Evolutionary conservation across 202 grass and related monocot genomes (phyloP).

Genomic region (Eragrostis tef): DNA sequence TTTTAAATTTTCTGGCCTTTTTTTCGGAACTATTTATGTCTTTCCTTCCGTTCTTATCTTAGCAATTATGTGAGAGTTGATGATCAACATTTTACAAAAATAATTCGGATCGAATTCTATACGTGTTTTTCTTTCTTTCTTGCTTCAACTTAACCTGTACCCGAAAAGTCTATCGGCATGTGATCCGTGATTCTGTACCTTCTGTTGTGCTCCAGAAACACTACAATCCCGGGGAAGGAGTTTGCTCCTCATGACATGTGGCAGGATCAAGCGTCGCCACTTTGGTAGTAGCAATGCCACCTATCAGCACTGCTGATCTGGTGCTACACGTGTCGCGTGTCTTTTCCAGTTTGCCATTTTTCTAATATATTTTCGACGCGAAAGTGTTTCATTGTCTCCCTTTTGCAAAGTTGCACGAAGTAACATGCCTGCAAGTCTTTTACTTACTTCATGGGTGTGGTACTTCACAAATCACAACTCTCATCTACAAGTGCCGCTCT

Average conservation of each 20-base stretch:
- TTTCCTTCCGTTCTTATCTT: neutral
- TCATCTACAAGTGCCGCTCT: too few species aligned
- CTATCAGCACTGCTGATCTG: neutral
- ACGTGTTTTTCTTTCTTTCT: too few species aligned
- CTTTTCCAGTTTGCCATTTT: too few species aligned
- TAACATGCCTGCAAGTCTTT: too few species aligned
- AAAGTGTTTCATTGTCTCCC: too few species aligned
- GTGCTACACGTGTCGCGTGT: constrained; percentile 3
- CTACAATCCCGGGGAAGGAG: neutral
- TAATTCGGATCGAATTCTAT: neutral
- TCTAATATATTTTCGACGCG: too few species aligned
- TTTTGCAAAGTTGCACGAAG: too few species aligned
- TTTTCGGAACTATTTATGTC: neutral
- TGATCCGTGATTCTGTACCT: neutral
- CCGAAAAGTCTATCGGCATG: neutral
- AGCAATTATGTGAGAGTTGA: neutral
- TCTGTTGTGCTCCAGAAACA: neutral
- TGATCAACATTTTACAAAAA: too few species aligned
- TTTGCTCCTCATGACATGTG: constrained; percentile 20
- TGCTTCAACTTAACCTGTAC: too few species aligned
- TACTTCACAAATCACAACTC: too few species aligned
- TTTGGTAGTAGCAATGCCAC: neutral
- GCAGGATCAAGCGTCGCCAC: neutral
- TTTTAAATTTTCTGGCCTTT: neutral
- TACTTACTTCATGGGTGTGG: too few species aligned